These are phyloP conservation scores for Cladorrhinum sp. DNA, from an alignment of 2,329 filamentous ascomycete genomes.

Conservation along the genomic window DNA sequence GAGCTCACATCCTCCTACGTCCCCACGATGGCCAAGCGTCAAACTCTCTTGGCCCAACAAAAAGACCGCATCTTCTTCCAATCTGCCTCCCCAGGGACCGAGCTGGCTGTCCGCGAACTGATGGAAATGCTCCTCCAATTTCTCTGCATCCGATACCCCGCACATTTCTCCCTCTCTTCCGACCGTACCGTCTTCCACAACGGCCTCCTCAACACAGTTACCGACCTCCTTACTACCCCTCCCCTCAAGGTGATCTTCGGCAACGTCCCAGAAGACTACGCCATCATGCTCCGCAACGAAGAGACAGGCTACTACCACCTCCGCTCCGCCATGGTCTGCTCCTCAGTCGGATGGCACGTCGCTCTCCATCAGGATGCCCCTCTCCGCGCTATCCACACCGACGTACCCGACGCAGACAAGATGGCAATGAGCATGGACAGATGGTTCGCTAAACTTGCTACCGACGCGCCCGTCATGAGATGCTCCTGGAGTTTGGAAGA, in stretches of 20 bases:
- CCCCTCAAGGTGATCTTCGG: conserved; percentile 70
- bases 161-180: conserved; percentile 59
- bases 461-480: conserved; percentile 73
- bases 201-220: conserved; percentile 59
- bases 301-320: conserved; percentile 70
- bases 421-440: conserved; percentile 86
- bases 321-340: conserved; percentile 74
- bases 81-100: conserved; percentile 70
- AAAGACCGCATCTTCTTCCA: conserved; percentile 62
- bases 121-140: conserved; percentile 87
- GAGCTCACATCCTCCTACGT: conserved; percentile 75
- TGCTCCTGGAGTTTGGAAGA: conserved; percentile 82
- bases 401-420: conserved; percentile 79
- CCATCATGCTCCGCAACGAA: conserved; percentile 68
- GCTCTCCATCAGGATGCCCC: conserved; percentile 68
- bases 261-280: conserved; percentile 83
- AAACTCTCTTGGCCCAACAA: conserved; percentile 60
- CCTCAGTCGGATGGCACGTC: conserved; percentile 76
- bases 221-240: conserved; percentile 57
- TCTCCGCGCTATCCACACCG: conserved; percentile 67
- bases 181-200: conserved; percentile 63
- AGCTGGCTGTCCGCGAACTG: conserved; percentile 77
- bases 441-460: conserved; percentile 77
- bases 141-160: conserved; percentile 72
- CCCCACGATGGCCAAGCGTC: conserved; percentile 64